A percentile compares a stretch with the other conserved stretches of the same genome.
Evolutionary conservation across 1,139 yeast genomes (phyloP).

Genomic region (Geotrichum citri-aurantii): DNA sequence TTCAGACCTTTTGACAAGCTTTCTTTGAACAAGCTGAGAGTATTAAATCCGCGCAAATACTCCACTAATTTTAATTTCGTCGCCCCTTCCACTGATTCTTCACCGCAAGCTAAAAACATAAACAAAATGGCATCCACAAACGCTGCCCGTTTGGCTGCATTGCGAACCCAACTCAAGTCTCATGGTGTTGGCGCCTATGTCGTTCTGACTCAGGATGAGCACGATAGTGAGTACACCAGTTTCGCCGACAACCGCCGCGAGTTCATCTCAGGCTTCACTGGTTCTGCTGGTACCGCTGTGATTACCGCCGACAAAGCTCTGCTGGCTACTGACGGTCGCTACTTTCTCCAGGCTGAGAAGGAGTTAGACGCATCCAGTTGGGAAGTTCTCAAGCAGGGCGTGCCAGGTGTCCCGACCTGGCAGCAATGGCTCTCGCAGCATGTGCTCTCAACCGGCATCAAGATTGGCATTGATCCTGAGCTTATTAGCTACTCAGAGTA

Average conservation of each 20-base stretch:
- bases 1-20: slow-evolving; percentile 5
- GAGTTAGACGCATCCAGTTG: slow-evolving; percentile 84
- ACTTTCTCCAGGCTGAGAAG: slow-evolving; percentile 82
- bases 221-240: slow-evolving; percentile 85
- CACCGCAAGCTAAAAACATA: slow-evolving; percentile 18
- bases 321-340: slow-evolving; percentile 90
- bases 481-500: slow-evolving; percentile 52
- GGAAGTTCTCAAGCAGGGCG: slow-evolving; percentile 77
- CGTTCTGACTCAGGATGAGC: slow-evolving; percentile 89
- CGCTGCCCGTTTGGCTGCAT: slow-evolving; percentile 41
- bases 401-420: slow-evolving; percentile 74
- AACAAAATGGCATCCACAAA: slow-evolving; percentile 15
- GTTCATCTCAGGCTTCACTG: slow-evolving; percentile 77
- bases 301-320: slow-evolving; percentile 68
- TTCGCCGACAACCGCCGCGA: slow-evolving; percentile 75
- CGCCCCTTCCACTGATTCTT: neutral
- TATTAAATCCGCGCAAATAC: slow-evolving; percentile 1
- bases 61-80: neutral
- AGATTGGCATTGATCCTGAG: slow-evolving; percentile 61
- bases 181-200: slow-evolving; percentile 68
- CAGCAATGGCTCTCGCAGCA: slow-evolving; percentile 65
- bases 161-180: slow-evolving; percentile 62
- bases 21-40: slow-evolving; percentile 7
- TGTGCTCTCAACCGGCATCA: slow-evolving; percentile 32
- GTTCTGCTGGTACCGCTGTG: slow-evolving; percentile 92